Conservation (phyloP, 768 basidiomycete genomes). For the Kwoniella bestiolae region DNA sequence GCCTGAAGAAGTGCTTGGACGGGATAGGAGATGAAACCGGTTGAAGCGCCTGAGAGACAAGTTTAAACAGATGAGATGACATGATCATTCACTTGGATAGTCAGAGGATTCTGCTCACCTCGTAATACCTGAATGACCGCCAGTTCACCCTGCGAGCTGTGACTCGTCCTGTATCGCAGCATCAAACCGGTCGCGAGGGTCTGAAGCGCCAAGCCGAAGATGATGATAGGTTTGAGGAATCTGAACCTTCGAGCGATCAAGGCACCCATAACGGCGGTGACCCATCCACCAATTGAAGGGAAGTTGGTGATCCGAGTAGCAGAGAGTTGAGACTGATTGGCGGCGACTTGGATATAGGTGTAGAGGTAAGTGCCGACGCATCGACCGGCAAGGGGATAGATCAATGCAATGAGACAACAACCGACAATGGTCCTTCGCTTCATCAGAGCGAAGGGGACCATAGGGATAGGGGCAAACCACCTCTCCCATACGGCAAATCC, state of each 20-base stretch:
- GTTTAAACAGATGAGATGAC: not conserved
- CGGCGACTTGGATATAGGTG: conserved; percentile 45
- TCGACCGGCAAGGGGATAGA: conserved; percentile 50
- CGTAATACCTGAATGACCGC: conserved; percentile 49
- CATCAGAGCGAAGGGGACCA: conserved; percentile 53
- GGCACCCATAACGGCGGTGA: conserved; percentile 35
- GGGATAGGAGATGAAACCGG: conserved; percentile 52
- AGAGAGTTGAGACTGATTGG: conserved; percentile 29
- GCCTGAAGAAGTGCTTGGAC: conserved; percentile 44
- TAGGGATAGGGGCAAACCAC: conserved; percentile 50
- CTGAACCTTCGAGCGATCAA: conserved; percentile 44
- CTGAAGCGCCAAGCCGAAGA: conserved; percentile 46
- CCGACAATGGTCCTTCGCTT: conserved; percentile 51
- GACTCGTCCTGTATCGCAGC: conserved; percentile 47
- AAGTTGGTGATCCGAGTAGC: conserved; percentile 34
- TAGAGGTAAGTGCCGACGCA: conserved; percentile 37
- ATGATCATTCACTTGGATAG: too few relatives aligned
- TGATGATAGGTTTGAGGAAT: conserved; percentile 54
- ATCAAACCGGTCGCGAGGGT: conserved; percentile 52
- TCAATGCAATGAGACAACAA: conserved; percentile 45
- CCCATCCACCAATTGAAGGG: conserved; percentile 35
- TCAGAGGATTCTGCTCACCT: conserved; percentile 20
- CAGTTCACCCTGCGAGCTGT: conserved; percentile 45
- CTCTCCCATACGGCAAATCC: conserved; percentile 51
- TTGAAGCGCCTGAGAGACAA: conserved; percentile 26